Percentiles rank a stretch among this genome's conserved stretches.
These are phyloP conservation scores for Alternaria consortialis DNA, from an alignment of 2,329 filamentous ascomycete genomes.

Conservation along the genomic window DNA sequence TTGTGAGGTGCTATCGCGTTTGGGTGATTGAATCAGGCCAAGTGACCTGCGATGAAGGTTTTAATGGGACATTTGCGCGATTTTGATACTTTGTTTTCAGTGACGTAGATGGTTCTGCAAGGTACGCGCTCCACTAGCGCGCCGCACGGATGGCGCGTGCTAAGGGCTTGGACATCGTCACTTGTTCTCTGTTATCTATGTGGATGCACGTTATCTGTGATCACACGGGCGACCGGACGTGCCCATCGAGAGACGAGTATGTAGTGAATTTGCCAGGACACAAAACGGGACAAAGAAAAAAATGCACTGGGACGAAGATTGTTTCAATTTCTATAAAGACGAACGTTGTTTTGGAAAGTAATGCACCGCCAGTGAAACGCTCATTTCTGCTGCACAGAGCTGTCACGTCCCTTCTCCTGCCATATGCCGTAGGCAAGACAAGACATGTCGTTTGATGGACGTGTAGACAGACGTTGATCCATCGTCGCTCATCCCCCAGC, in stretches of 20 bases:
- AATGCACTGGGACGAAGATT: neutral
- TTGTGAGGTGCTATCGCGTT: neutral
- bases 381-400: slow-evolving; percentile 1
- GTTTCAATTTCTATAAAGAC: slow-evolving; percentile 1
- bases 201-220: neutral
- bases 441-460: neutral
- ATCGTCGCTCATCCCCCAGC: neutral
- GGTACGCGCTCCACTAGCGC: slow-evolving; percentile 10
- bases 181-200: neutral
- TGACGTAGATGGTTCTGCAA: slow-evolving; percentile 15
- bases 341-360: slow-evolving; percentile 1
- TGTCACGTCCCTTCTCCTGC: neutral
- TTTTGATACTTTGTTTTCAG: slow-evolving; percentile 13
- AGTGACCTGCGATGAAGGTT: neutral
- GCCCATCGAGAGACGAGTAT: neutral
- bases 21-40: neutral
- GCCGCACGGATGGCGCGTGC: slow-evolving; percentile 2
- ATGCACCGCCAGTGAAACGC: slow-evolving; percentile 1
- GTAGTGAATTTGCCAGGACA: neutral
- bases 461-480: slow-evolving; percentile 1
- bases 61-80: slow-evolving; percentile 8
- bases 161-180: slow-evolving; percentile 11
- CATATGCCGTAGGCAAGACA: neutral
- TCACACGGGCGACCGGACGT: neutral
- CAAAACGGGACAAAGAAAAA: neutral